These are phyloP conservation scores for Cladorrhinum sp. DNA, from an alignment of 2,329 filamentous ascomycete species.

Conservation along the genomic window DNA sequence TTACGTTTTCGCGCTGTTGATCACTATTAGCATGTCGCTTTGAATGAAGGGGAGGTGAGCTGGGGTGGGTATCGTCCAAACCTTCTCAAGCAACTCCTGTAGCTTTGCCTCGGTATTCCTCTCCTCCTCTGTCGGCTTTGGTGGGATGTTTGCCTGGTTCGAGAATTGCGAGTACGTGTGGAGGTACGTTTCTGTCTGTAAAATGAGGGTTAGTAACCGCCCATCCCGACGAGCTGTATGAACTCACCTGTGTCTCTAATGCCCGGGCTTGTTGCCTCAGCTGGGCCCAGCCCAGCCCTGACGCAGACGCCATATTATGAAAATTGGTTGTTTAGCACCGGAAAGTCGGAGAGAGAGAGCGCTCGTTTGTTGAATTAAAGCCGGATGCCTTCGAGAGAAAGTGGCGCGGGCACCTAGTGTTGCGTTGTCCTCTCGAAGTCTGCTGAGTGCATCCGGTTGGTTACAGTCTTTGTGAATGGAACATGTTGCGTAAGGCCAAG, in stretches of 20 bases:
- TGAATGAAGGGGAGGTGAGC: background rate
- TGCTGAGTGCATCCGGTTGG: background rate
- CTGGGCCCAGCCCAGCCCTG: slow-evolving; percentile 73
- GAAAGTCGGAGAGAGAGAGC: slow-evolving; percentile 10
- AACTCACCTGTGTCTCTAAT: slow-evolving; percentile 79
- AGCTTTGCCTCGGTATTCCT: slow-evolving; percentile 74
- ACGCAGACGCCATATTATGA: slow-evolving; percentile 26
- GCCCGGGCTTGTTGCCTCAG: slow-evolving; percentile 87
- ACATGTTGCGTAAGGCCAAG: background rate
- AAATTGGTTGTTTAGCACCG: slow-evolving; percentile 15
- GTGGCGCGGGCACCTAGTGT: background rate
- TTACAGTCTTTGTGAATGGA: background rate
- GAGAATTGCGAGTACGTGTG: slow-evolving; percentile 91
- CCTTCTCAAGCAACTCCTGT: slow-evolving; percentile 80
- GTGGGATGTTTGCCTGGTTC: slow-evolving; percentile 71
- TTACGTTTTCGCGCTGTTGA: slow-evolving; percentile 71
- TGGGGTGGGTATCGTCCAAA: slow-evolving; percentile 36
- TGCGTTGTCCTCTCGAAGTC: background rate
- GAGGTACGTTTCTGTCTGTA: slow-evolving; percentile 77
- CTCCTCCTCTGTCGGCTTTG: slow-evolving; percentile 84
- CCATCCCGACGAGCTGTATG: background rate
- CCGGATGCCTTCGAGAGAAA: slow-evolving; percentile 14
- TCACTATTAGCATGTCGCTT: slow-evolving; percentile 20
- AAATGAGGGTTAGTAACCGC: background rate
- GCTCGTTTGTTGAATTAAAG: background rate